Percentiles rank a stretch among this genome's conserved stretches.
Evolutionary conservation across 805 yeast genomes (phyloP).

Genomic region (Gaillardinia entomophila): DNA sequence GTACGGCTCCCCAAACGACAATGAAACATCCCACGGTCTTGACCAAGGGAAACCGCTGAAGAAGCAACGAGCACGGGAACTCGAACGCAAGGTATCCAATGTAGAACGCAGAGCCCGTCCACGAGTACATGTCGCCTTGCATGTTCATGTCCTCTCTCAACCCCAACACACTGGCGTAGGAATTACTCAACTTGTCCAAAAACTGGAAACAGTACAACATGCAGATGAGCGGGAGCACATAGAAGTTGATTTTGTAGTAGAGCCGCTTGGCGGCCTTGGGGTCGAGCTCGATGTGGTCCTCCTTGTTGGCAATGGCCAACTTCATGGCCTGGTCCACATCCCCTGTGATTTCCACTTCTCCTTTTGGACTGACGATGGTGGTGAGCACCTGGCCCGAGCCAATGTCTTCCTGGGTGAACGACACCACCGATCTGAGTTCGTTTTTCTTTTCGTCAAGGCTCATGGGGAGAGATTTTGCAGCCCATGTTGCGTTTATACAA

Average conservation of each 20-base stretch:
- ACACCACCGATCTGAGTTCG: too few relatives aligned
- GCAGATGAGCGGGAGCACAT: too few relatives aligned
- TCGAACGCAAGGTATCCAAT: slow-evolving; percentile 7
- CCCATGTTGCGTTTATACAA: too few relatives aligned
- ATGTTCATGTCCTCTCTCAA: slow-evolving; percentile 7
- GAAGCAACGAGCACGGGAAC: slow-evolving; percentile 4
- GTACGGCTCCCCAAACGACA: slow-evolving; percentile 7
- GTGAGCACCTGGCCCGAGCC: slow-evolving; percentile 9
- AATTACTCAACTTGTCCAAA: slow-evolving; percentile 11
- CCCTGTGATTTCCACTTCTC: slow-evolving; percentile 18
- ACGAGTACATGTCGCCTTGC: slow-evolving; percentile 9
- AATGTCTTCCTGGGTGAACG: slow-evolving; percentile 10
- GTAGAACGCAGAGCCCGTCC: slow-evolving; percentile 6
- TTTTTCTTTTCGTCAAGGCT: too few relatives aligned
- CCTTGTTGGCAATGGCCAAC: too few relatives aligned
- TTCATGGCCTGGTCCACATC: slow-evolving; percentile 45
- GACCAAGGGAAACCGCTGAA: slow-evolving; percentile 5
- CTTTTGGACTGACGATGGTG: slow-evolving; percentile 11
- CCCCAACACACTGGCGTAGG: slow-evolving; percentile 16
- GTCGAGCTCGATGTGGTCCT: too few relatives aligned
- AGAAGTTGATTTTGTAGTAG: too few relatives aligned
- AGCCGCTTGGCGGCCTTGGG: too few relatives aligned
- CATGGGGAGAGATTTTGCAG: too few relatives aligned
- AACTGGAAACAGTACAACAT: slow-evolving; percentile 5
- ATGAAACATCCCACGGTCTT: slow-evolving; percentile 2